A percentile compares a stretch with the other conserved stretches of the same genome.
Evolutionary conservation across 1,139 yeast species (phyloP).

Genomic region (Debaryomyces sp.): DNA sequence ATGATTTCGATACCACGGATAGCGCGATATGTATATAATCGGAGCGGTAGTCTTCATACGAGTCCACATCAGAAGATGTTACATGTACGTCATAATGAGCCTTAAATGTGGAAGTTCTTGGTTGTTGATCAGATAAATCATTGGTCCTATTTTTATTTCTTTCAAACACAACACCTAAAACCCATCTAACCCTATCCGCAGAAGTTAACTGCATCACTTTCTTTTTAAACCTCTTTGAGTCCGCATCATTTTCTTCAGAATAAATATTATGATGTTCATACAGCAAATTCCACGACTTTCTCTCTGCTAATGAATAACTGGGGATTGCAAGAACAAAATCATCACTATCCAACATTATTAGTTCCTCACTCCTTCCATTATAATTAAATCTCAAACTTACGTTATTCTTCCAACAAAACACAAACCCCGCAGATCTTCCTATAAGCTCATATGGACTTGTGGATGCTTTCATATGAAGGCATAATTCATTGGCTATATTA

Average conservation of each 20-base stretch:
- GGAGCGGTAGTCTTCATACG: conserved; percentile 78
- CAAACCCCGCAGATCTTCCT: conserved; percentile 77
- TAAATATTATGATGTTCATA: conserved; percentile 16
- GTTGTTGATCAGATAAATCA: conserved; percentile 31
- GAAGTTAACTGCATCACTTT: conserved; percentile 42
- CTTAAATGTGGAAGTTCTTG: conserved; percentile 34
- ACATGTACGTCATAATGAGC: conserved; percentile 49
- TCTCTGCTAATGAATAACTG: conserved; percentile 41
- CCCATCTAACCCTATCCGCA: conserved; percentile 45
- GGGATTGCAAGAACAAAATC: conserved; percentile 73
- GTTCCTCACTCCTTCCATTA: conserved; percentile 59
- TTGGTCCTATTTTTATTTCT: conserved; percentile 28
- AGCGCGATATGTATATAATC: conserved; percentile 80
- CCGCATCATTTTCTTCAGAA: conserved; percentile 26
- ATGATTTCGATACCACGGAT: conserved; percentile 39
- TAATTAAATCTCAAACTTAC: conserved; percentile 65
- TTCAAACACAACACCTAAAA: conserved; percentile 45
- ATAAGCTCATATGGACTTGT: conserved; percentile 73
- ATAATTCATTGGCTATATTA: conserved; percentile 53
- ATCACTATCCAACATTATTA: conserved; percentile 66
- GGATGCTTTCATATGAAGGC: conserved; percentile 65
- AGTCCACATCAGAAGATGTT: conserved; percentile 59
- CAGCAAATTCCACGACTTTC: conserved; percentile 40
- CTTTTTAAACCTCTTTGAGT: conserved; percentile 37
- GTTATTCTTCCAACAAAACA: conserved; percentile 73